Conservation (phyloP, 2,329 filamentous ascomycete genomes). For the Cladosporium sp. region DNA sequence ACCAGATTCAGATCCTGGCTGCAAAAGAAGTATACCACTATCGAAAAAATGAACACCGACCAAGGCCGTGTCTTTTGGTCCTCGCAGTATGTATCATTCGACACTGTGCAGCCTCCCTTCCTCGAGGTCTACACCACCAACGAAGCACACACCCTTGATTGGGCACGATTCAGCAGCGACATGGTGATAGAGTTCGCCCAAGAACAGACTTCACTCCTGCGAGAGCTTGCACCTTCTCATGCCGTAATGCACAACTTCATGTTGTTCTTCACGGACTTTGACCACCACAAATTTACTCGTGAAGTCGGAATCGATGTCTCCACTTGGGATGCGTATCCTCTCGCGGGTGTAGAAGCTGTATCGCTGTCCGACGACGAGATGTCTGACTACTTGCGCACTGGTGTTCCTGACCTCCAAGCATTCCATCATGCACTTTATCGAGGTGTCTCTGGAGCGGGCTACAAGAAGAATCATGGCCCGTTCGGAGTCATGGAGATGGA, state of each 20-base stretch:
- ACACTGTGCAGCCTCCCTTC: conserved; percentile 21
- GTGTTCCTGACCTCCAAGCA: conserved; percentile 20
- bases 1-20: conserved; percentile 22
- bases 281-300: conserved; percentile 22
- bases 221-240: conserved; percentile 18
- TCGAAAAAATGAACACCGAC: conserved; percentile 23
- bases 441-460: conserved; percentile 19
- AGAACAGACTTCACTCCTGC: conserved; percentile 20
- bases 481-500: conserved; percentile 26
- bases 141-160: conserved; percentile 23
- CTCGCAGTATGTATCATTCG: conserved; percentile 22
- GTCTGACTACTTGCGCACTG: conserved; percentile 21
- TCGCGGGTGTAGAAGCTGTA: conserved; percentile 17
- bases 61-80: conserved; percentile 26
- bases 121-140: conserved; percentile 24
- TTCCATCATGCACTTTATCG: conserved; percentile 20
- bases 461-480: conserved; percentile 15
- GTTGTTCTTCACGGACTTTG: conserved; percentile 22
- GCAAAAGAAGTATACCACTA: conserved; percentile 21
- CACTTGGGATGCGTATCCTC: conserved; percentile 21
- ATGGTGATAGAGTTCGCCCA: conserved; percentile 25
- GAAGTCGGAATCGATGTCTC: conserved; percentile 22
- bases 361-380: conserved; percentile 17
- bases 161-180: conserved; percentile 24
- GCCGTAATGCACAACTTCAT: conserved; percentile 23